These are phyloP conservation scores for Chlamydomonas schloesseri DNA, from an alignment of 139 green algal genomes.

Conservation along the genomic window DNA sequence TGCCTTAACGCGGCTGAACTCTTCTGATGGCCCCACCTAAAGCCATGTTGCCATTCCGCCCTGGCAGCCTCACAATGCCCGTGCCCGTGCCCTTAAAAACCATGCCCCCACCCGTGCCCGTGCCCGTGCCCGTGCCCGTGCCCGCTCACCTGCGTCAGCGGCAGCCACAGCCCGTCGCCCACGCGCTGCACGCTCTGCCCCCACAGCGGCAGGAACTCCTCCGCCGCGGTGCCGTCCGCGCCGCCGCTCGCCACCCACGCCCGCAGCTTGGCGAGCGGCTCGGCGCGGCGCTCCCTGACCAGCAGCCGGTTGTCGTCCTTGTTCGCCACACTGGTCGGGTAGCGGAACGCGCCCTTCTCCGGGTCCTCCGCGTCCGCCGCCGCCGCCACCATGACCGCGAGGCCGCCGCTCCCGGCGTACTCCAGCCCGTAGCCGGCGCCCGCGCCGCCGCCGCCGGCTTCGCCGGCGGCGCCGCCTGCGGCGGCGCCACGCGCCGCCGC, in stretches of 20 bases:
- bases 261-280: constrained; percentile 15
- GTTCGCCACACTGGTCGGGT: background rate
- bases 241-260: background rate
- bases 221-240: too few species aligned
- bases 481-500: background rate
- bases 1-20: too few species aligned
- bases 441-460: background rate
- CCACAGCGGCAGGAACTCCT: background rate
- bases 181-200: constrained; percentile 27
- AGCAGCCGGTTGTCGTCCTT: background rate
- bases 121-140: background rate
- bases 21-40: too few species aligned
- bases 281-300: background rate
- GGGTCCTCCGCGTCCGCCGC: background rate
- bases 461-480: background rate
- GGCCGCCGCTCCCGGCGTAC: background rate
- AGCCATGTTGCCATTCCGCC: too few species aligned
- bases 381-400: background rate
- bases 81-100: too few species aligned
- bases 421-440: background rate
- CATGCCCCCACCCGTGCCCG: background rate
- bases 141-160: constrained; percentile 12
- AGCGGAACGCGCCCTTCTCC: constrained; percentile 1
- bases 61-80: too few species aligned
- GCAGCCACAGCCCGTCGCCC: constrained; percentile 30